Conservation (phyloP, 305 asterid genomes). For the Fraxinus floribunda region DNA sequence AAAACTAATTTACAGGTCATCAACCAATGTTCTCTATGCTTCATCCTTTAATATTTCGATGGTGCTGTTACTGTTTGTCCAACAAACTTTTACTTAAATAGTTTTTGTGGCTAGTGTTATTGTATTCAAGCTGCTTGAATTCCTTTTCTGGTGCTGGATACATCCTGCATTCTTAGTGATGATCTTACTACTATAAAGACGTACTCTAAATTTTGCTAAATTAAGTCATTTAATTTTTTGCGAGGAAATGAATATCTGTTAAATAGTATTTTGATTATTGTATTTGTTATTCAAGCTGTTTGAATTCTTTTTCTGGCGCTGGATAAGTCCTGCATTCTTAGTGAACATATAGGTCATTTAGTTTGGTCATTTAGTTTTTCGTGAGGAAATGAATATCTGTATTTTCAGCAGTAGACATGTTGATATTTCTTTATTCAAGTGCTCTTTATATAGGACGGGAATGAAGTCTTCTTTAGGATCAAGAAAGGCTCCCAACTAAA, state of each 20-base stretch:
- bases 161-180: background rate
- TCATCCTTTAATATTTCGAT: background rate
- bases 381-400: background rate
- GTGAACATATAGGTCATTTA: background rate
- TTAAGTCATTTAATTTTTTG: background rate
- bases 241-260: background rate
- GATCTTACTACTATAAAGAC: background rate
- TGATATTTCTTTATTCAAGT: background rate
- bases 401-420: background rate
- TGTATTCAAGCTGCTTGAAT: background rate
- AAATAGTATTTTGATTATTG: background rate
- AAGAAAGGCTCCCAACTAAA: background rate
- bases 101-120: background rate
- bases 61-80: background rate
- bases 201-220: background rate
- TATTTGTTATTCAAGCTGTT: background rate
- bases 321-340: background rate
- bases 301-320: background rate
- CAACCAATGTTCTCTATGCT: background rate
- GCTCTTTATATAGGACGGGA: background rate
- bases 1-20: background rate
- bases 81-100: background rate
- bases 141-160: background rate
- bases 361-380: background rate
- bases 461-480: background rate